Conservation (phyloP, 306 rosid species). For the Ziziphus jujuba region DNA sequence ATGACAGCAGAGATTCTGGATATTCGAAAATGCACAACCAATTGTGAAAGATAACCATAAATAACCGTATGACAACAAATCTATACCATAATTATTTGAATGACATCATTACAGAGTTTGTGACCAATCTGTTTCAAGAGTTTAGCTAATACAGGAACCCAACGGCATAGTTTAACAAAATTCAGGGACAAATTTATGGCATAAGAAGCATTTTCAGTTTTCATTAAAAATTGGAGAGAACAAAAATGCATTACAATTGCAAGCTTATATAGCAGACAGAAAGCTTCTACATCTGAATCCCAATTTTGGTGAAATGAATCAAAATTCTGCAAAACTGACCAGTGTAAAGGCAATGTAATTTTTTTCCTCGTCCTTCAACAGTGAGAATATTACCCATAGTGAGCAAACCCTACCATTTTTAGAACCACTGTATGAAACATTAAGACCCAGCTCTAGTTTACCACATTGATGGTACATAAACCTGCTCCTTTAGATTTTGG, state of each 20-base stretch:
- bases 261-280: not conserved
- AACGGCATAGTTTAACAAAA: slow-evolving; percentile 12
- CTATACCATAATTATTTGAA: too few species aligned
- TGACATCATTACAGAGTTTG: too few species aligned
- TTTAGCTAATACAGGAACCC: too few species aligned
- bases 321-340: slow-evolving; percentile 20
- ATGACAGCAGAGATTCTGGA: too few species aligned
- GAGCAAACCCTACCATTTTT: not conserved
- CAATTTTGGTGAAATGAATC: slow-evolving; percentile 7
- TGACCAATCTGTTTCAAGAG: too few species aligned
- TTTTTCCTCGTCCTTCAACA: not conserved
- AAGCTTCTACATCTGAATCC: slow-evolving; percentile 2
- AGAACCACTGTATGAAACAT: slow-evolving; percentile 4
- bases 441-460: slow-evolving; percentile 28
- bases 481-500: slow-evolving; percentile 96
- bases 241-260: not conserved
- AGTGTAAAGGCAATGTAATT: slow-evolving; percentile 4
- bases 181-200: not conserved
- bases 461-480: slow-evolving; percentile 96
- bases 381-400: not conserved
- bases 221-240: not conserved
- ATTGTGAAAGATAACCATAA: too few species aligned
- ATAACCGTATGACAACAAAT: too few species aligned
- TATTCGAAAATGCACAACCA: too few species aligned
- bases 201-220: not conserved